These are phyloP conservation scores for Agaricus sinodeliciosus DNA, from an alignment of 768 basidiomycete species.

Conservation along the genomic window DNA sequence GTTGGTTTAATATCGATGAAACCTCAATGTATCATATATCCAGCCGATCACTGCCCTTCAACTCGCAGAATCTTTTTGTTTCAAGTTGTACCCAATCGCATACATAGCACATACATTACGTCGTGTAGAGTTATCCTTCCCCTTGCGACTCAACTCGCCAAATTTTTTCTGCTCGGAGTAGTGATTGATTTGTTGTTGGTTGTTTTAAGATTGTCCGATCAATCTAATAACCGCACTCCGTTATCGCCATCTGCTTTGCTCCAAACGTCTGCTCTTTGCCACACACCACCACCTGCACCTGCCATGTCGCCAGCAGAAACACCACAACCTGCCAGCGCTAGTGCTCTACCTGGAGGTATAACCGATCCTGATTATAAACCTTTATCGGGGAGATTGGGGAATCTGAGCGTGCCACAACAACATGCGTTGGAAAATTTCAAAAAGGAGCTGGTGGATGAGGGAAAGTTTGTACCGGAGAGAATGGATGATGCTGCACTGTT, in stretches of 20 bases:
- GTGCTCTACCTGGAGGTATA: slow-evolving; percentile 49
- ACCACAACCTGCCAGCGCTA: slow-evolving; percentile 40
- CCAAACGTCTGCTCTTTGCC: neutral
- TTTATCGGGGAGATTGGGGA: slow-evolving; percentile 71
- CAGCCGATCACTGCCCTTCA: slow-evolving; percentile 35
- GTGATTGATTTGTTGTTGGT: too few relatives aligned
- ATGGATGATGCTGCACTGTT: slow-evolving; percentile 70
- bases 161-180: too few relatives aligned
- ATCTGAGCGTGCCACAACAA: slow-evolving; percentile 58
- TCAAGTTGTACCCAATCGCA: too few relatives aligned
- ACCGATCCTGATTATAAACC: slow-evolving; percentile 63
- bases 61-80: slow-evolving; percentile 28
- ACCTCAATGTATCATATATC: slow-evolving; percentile 14
- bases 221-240: too few relatives aligned
- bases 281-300: neutral
- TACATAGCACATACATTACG: neutral
- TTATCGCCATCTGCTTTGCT: neutral
- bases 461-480: slow-evolving; percentile 50
- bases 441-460: slow-evolving; percentile 57
- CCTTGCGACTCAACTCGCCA: slow-evolving; percentile 13
- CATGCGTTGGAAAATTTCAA: slow-evolving; percentile 66
- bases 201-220: too few relatives aligned
- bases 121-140: neutral
- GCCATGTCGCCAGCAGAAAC: neutral
- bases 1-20: too few relatives aligned